Conservation (phyloP, 345 rosid genomes). For the Bruguiera sexangula region DNA sequence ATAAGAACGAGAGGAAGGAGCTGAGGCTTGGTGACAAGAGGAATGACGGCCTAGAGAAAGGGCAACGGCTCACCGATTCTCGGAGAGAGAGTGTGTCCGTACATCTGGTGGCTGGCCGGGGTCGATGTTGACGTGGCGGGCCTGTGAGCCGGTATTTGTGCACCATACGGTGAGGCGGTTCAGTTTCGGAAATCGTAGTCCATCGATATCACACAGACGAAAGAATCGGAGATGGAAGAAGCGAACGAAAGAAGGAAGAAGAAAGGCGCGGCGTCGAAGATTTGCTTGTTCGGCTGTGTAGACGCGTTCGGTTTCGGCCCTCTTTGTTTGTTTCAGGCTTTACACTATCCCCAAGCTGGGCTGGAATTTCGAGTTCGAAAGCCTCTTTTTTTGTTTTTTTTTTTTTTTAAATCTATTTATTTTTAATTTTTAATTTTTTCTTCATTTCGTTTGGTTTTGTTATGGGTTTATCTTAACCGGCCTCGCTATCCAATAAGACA, state of each 20-base stretch:
- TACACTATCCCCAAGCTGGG: not conserved
- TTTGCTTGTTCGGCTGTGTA: not conserved
- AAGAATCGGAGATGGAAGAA: too few species aligned
- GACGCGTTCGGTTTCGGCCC: not conserved
- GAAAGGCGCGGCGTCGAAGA: not conserved
- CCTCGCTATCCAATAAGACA: too few species aligned
- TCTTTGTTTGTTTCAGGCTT: not conserved
- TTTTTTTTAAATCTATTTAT: too few species aligned
- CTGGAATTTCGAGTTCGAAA: not conserved
- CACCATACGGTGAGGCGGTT: slow-evolving; percentile 34
- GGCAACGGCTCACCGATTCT: slow-evolving; percentile 51
- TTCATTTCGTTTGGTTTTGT: too few species aligned
- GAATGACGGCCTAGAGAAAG: slow-evolving; percentile 46
- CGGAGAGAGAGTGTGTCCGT: slow-evolving; percentile 62
- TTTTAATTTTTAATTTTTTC: too few species aligned
- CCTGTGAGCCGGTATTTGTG: slow-evolving; percentile 43
- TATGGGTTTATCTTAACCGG: too few species aligned
- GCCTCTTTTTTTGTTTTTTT: too few species aligned
- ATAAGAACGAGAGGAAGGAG: slow-evolving; percentile 42
- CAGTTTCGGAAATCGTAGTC: slow-evolving; percentile 56
- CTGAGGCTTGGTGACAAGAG: slow-evolving; percentile 34
- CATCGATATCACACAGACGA: slow-evolving; percentile 21
- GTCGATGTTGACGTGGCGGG: slow-evolving; percentile 31
- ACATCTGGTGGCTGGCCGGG: slow-evolving; percentile 41
- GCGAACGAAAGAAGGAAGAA: not conserved